Conservation (phyloP, 2,329 filamentous ascomycete species). For the Botrytis tulipae region DNA sequence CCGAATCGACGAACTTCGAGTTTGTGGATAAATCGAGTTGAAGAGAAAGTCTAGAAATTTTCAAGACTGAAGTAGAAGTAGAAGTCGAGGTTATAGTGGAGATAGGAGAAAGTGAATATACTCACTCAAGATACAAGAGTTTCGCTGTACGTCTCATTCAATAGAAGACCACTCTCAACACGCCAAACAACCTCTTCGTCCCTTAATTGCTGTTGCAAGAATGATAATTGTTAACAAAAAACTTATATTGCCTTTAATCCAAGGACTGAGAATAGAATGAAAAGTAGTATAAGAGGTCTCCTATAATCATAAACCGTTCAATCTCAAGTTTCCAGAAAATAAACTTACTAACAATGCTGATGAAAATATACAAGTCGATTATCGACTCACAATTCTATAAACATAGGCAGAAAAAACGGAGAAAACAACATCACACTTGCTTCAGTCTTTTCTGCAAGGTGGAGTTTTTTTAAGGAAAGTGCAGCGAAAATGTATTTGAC, state of each 20-base stretch:
- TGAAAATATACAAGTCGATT: not conserved
- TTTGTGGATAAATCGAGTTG: not conserved
- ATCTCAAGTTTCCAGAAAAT: not conserved
- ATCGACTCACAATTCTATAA: not conserved
- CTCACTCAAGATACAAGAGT: not conserved
- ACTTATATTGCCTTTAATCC: rapidly evolving
- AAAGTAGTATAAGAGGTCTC: no score
- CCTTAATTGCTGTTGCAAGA: no score
- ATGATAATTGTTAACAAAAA: rapidly evolving
- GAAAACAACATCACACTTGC: rapidly evolving
- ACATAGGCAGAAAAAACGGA: no score
- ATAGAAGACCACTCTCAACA: not conserved
- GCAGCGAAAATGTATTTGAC: rapidly evolving
- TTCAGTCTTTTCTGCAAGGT: not conserved
- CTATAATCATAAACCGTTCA: not conserved
- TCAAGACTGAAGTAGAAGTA: not conserved
- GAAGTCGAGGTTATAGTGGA: not conserved
- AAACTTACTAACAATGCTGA: not conserved
- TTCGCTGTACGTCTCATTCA: not conserved
- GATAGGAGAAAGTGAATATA: not conserved
- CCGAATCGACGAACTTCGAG: not conserved
- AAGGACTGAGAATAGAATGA: not conserved
- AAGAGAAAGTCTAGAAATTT: not conserved
- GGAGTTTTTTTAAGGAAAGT: not conserved
- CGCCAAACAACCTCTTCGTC: not conserved